Evolutionary conservation across 768 basidiomycete species (phyloP).

Genomic region (Trametes sanguinea): DNA sequence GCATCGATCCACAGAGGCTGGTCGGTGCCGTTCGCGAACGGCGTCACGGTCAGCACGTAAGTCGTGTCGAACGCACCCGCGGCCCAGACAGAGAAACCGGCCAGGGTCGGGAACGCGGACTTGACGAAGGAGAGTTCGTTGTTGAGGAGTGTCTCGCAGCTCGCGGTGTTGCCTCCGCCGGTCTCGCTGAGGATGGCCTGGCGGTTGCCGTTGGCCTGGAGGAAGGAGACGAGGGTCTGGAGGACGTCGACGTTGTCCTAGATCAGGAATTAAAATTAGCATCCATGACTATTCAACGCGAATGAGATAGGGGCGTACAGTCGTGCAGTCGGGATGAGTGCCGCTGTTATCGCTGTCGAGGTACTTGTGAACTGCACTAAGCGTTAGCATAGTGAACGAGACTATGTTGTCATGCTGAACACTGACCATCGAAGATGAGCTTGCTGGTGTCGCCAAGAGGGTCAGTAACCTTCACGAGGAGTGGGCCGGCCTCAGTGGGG

Average conservation of each 20-base stretch:
- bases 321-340: conserved; percentile 45
- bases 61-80: conserved; percentile 53
- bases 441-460: conserved; percentile 40
- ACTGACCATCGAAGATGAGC: conserved; percentile 45
- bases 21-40: conserved; percentile 48
- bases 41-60: conserved; percentile 52
- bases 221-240: conserved; percentile 45
- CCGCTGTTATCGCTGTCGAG: conserved; percentile 49
- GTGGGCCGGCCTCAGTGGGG: conserved; percentile 42
- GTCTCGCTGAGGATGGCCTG: conserved; percentile 48
- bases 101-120: conserved; percentile 42
- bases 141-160: conserved; percentile 40
- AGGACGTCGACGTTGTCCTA: conserved; percentile 49
- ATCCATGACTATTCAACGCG: conserved; percentile 3
- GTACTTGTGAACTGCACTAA: conserved; percentile 42
- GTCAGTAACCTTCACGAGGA: conserved; percentile 44
- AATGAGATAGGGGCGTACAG: conserved; percentile 25
- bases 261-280: conserved; percentile 4
- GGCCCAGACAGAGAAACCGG: conserved; percentile 57
- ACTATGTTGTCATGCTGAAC: background rate
- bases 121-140: conserved; percentile 49
- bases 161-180: conserved; percentile 45
- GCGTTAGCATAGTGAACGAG: background rate
- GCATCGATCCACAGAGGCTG: conserved; percentile 48
- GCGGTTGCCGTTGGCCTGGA: conserved; percentile 43